These are phyloP conservation scores for Turritis glabra DNA, from an alignment of 345 rosid species.

Conservation along the genomic window DNA sequence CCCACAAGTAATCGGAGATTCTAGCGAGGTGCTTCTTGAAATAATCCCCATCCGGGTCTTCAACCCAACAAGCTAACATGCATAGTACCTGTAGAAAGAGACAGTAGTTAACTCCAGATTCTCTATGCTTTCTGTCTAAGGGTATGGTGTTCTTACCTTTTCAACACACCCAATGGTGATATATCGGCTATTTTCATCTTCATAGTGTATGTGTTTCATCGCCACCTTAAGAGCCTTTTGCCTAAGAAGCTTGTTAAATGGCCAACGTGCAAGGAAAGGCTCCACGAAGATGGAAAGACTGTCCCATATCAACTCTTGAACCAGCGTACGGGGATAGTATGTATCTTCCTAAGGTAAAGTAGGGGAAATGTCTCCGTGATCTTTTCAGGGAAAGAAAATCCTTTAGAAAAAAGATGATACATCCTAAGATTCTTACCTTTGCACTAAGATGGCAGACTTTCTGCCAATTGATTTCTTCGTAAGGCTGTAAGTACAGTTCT, in stretches of 20 bases:
- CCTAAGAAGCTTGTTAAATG: conserved; percentile 44
- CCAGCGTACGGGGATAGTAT: conserved; percentile 44
- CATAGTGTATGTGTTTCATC: conserved; percentile 48
- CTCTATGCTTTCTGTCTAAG: neutral
- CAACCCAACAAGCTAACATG: conserved; percentile 73
- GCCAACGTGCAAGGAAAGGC: conserved; percentile 49
- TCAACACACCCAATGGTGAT: conserved; percentile 48
- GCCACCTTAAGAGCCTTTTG: conserved; percentile 41
- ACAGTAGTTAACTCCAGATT: neutral
- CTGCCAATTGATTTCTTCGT: conserved; percentile 31
- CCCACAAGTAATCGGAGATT: conserved; percentile 58
- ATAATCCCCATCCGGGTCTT: conserved; percentile 56
- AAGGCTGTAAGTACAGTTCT: conserved; percentile 36
- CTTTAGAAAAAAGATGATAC: neutral
- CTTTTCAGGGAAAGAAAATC: neutral
- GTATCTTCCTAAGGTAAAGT: conserved; percentile 42
- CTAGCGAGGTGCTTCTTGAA: conserved; percentile 64
- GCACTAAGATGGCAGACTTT: conserved; percentile 33
- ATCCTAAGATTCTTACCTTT: conserved; percentile 24
- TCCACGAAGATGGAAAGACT: conserved; percentile 38
- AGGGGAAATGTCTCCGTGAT: neutral
- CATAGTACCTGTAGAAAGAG: conserved; percentile 38
- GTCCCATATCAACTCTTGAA: conserved; percentile 50
- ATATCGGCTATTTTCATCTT: conserved; percentile 49
- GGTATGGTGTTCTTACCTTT: conserved; percentile 33